Evolutionary conservation across 139 green algal genomes (phyloP), one percentile per base, ranked within the genome.

Genomic region (Coelastrella sp.): DNA sequence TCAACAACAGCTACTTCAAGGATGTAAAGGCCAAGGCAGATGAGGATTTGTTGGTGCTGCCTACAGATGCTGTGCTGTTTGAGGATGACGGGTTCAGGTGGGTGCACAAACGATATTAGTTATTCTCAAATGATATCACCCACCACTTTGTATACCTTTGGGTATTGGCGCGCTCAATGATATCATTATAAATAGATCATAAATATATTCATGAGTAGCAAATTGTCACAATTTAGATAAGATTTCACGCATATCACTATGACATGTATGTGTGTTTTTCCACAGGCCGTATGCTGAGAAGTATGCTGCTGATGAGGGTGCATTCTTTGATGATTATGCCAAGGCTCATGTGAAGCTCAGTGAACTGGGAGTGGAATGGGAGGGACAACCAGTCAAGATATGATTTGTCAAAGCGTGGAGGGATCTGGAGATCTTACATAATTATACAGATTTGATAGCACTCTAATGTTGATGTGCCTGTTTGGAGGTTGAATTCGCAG

Each of bases 1-100:
- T 98, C 85, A 90, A 99, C 91, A 99, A 84, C 60, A 51, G 32
- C n/a, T 84, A 84, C 41, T 84, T 84, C 40, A 74, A 87, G 76
- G 85, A 93, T 34, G 89, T 96, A 15, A 96, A 96, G 90, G 84
- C 85, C 15, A 84, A 91, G 79, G 62, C 60, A 8, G 94, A 99
- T 72, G 86, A 73, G 0, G 95, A 99, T 0, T 90, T 99, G 84
- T 82, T 99, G 37, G 94, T 98, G 77, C 91, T 99, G 89, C 81
- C 87, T 1, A 99, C 96, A 0, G 96, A 99, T 72, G 91, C 94
- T 5, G 88, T 37, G 40, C 72, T 99, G 5, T 98, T 98, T 80
- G 91, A 96, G 74, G 96, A 99, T 77, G 85, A 91, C 3, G 89
- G 63, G 11, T 99, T 99, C 94, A 94, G 88, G 94, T 95, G n/a